Conservation (phyloP, 2,329 filamentous ascomycete species). For the Trichoderma asperellum region DNA sequence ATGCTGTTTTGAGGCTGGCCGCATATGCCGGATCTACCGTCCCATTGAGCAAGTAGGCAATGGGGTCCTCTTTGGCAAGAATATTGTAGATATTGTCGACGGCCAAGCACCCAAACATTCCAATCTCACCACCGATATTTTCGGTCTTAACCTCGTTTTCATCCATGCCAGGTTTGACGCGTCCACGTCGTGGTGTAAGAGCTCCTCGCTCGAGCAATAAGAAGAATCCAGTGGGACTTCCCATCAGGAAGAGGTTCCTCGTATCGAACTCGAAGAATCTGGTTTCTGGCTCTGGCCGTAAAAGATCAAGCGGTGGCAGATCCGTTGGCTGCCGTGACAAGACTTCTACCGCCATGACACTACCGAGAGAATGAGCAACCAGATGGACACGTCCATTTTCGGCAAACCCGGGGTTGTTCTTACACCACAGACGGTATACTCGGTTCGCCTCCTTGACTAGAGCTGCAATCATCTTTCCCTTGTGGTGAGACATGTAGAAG, state of each 20-base stretch:
- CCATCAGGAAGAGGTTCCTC: slow-evolving; percentile 83
- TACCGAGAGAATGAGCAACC: slow-evolving; percentile 90
- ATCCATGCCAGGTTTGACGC: slow-evolving; percentile 75
- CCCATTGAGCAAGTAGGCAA: slow-evolving; percentile 90
- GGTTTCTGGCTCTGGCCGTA: slow-evolving; percentile 47
- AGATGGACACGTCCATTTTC: slow-evolving; percentile 84
- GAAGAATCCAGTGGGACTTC: slow-evolving; percentile 92
- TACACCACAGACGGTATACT: slow-evolving; percentile 93
- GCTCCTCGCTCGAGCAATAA: slow-evolving; percentile 75
- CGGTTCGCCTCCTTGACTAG: slow-evolving; percentile 90
- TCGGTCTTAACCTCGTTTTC: slow-evolving; percentile 59
- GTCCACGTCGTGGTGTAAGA: slow-evolving; percentile 75
- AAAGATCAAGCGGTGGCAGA: slow-evolving; percentile 57
- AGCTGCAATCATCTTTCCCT: slow-evolving; percentile 90
- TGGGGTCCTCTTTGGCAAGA: slow-evolving; percentile 71
- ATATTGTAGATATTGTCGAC: slow-evolving; percentile 98
- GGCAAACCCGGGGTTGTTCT: slow-evolving; percentile 86
- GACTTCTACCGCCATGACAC: slow-evolving; percentile 91
- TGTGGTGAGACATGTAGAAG: slow-evolving; percentile 96
- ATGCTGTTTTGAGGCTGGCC: slow-evolving; percentile 72
- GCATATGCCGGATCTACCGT: slow-evolving; percentile 84
- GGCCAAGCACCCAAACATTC: slow-evolving; percentile 85
- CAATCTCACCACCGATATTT: slow-evolving; percentile 74
- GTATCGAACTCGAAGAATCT: slow-evolving; percentile 89
- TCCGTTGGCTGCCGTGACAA: slow-evolving; percentile 84